Conservation (phyloP, 78 protist genomes). For the Polysphondylium violaceum region DNA sequence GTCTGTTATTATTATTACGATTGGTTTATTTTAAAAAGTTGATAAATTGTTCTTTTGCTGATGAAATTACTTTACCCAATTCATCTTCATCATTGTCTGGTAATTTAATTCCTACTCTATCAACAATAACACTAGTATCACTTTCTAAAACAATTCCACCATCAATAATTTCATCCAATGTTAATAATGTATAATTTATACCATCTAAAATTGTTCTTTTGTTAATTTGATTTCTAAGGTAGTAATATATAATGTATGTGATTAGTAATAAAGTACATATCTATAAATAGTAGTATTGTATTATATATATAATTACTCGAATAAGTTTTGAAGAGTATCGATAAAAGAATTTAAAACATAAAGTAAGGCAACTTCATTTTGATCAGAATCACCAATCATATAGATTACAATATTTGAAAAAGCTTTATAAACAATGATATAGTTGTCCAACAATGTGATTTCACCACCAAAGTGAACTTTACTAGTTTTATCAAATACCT, state of each 20-base stretch:
- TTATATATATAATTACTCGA: slow-evolving; percentile 6
- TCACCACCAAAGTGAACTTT: slow-evolving; percentile 53
- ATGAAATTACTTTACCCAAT: slow-evolving; percentile 15
- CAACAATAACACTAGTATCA: slow-evolving; percentile 23
- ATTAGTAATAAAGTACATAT: background rate
- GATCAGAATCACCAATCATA: slow-evolving; percentile 34
- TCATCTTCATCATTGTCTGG: slow-evolving; percentile 28
- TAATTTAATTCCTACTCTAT: slow-evolving; percentile 46
- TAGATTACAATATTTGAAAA: slow-evolving; percentile 45
- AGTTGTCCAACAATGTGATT: slow-evolving; percentile 28
- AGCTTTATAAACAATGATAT: slow-evolving; percentile 13
- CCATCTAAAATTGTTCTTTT: slow-evolving; percentile 22
- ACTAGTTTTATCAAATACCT: slow-evolving; percentile 35
- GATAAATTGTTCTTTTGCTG: slow-evolving; percentile 10
- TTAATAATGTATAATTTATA: slow-evolving; percentile 23
- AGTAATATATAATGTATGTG: too few relatives aligned
- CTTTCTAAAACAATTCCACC: slow-evolving; percentile 36
- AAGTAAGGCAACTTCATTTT: slow-evolving; percentile 46
- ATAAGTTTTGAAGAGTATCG: slow-evolving; percentile 21
- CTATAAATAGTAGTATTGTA: background rate
- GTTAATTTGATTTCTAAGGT: slow-evolving; percentile 11
- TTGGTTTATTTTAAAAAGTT: slow-evolving; percentile 22
- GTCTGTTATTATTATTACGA: too few relatives aligned
- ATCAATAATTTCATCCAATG: slow-evolving; percentile 59
- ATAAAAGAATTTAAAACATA: slow-evolving; percentile 36